phyloP scores from a whole-genome alignment of 2,329 filamentous ascomycete genomes.

The Fusarium algeriense region DNA sequence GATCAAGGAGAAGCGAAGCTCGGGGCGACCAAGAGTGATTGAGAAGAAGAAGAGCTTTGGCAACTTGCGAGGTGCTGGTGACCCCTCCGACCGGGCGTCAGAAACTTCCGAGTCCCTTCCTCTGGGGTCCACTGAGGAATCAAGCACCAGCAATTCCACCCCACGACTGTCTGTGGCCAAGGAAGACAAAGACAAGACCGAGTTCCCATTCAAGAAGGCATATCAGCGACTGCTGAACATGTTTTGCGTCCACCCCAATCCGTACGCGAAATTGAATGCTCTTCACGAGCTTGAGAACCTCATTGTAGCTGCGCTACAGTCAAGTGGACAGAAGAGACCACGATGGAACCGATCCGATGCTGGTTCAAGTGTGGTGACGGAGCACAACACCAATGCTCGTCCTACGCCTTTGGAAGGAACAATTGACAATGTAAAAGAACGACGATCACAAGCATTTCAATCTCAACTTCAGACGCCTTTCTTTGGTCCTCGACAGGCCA shows the following conservation, averaged over 20 bases:
- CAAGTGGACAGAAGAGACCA: slow-evolving; percentile 51
- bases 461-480: slow-evolving; percentile 46
- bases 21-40: slow-evolving; percentile 63
- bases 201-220: slow-evolving; percentile 84
- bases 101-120: slow-evolving; percentile 56
- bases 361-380: slow-evolving; percentile 49
- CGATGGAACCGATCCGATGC: slow-evolving; percentile 55
- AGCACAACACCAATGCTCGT: slow-evolving; percentile 52
- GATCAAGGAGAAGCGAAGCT: slow-evolving; percentile 60
- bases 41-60: slow-evolving; percentile 78
- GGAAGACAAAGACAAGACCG: slow-evolving; percentile 51
- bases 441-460: slow-evolving; percentile 67
- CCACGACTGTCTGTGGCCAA: slow-evolving; percentile 41
- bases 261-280: slow-evolving; percentile 85
- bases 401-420: slow-evolving; percentile 71
- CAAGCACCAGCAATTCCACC: slow-evolving; percentile 47
- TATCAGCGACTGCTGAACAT: slow-evolving; percentile 84
- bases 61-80: slow-evolving; percentile 68
- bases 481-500: slow-evolving; percentile 58
- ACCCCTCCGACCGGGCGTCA: slow-evolving; percentile 52
- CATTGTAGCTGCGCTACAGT: slow-evolving; percentile 76
- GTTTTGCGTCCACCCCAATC: slow-evolving; percentile 91
- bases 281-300: slow-evolving; percentile 86
- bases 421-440: slow-evolving; percentile 77
- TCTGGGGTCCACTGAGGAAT: slow-evolving; percentile 57